phyloP scores from a whole-genome alignment of 768 basidiomycete genomes.

The Boletellus ananas region DNA sequence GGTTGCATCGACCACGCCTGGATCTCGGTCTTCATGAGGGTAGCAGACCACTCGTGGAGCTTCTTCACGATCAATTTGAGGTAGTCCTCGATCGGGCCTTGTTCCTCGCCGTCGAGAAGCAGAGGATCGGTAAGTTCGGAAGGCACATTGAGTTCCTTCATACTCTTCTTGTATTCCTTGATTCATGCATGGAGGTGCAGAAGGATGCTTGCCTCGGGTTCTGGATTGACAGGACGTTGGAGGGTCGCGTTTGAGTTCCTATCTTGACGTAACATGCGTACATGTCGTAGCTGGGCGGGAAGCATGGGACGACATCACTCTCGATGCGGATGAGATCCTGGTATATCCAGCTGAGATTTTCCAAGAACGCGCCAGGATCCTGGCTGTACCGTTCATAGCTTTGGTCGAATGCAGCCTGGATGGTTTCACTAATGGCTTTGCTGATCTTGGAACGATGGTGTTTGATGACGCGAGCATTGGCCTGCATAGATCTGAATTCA shows the following conservation, averaged over 20 bases:
- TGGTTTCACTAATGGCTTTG: conserved; percentile 73
- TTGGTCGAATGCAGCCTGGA: conserved; percentile 68
- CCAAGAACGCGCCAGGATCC: conserved; percentile 71
- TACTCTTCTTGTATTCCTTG: conserved; percentile 91
- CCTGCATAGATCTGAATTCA: conserved; percentile 91
- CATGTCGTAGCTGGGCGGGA: conserved; percentile 91
- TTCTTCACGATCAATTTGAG: conserved; percentile 89
- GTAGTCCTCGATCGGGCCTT: conserved; percentile 92
- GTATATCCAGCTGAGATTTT: conserved; percentile 84
- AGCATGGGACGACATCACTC: conserved; percentile 83
- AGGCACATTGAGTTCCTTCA: conserved; percentile 89
- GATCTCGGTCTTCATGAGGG: conserved; percentile 89
- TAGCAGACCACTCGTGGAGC: conserved; percentile 94
- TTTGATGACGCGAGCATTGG: conserved; percentile 89
- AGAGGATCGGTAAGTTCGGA: conserved; percentile 82
- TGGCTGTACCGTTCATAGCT: conserved; percentile 58
- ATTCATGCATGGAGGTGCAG: conserved; percentile 89
- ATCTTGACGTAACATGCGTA: conserved; percentile 77
- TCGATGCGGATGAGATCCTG: conserved; percentile 94
- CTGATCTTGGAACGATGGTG: conserved; percentile 90
- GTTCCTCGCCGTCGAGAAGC: conserved; percentile 92
- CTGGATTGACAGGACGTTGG: conserved; percentile 61
- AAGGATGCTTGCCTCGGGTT: conserved; percentile 88
- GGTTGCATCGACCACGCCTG: conserved; percentile 79
- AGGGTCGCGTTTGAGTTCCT: conserved; percentile 73